A percentile compares a stretch with the other conserved stretches of the same genome.
These are phyloP conservation scores for Aspergillus homomorphus DNA, from an alignment of 495 filamentous ascomycete species.

Conservation along the genomic window DNA sequence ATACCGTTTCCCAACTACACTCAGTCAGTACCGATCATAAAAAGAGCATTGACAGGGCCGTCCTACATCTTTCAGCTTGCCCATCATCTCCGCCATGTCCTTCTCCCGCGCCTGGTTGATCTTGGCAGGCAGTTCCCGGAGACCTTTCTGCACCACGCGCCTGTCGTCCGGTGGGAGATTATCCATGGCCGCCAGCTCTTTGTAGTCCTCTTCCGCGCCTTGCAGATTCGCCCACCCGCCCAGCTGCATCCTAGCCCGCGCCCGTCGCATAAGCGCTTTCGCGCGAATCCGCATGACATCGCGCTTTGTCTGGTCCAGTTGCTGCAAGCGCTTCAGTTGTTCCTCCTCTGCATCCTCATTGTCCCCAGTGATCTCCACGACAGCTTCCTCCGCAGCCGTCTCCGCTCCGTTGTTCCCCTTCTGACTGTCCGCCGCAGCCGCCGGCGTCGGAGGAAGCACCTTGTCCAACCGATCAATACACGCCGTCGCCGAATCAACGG, in stretches of 20 bases:
- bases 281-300: constrained; percentile 75
- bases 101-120: constrained; percentile 74
- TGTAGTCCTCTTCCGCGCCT: constrained; percentile 76
- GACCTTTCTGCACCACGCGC: constrained; percentile 61
- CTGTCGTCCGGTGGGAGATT: constrained; percentile 62
- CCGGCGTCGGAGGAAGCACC: constrained; percentile 44
- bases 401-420: constrained; percentile 21
- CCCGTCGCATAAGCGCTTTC: constrained; percentile 84
- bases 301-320: constrained; percentile 47
- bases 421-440: constrained; percentile 11
- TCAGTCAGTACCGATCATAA: constrained; percentile 9
- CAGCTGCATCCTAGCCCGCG: constrained; percentile 66
- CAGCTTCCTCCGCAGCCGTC: constrained; percentile 26
- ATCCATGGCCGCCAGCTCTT: constrained; percentile 50
- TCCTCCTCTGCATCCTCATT: constrained; percentile 59
- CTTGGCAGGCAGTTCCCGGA: constrained; percentile 59
- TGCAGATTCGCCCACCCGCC: constrained; percentile 79
- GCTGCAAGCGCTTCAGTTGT: constrained; percentile 50
- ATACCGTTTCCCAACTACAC: constrained; percentile 80
- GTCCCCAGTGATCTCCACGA: constrained; percentile 52
- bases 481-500: constrained; percentile 67
- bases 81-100: constrained; percentile 95
- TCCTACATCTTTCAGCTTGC: constrained; percentile 82
- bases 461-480: constrained; percentile 71
- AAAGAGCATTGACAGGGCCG: background rate